A percentile compares a stretch with the other conserved stretches of the same genome.
phyloP scores from a whole-genome alignment of 495 filamentous ascomycete species.

The Talaromyces thailandensis region DNA sequence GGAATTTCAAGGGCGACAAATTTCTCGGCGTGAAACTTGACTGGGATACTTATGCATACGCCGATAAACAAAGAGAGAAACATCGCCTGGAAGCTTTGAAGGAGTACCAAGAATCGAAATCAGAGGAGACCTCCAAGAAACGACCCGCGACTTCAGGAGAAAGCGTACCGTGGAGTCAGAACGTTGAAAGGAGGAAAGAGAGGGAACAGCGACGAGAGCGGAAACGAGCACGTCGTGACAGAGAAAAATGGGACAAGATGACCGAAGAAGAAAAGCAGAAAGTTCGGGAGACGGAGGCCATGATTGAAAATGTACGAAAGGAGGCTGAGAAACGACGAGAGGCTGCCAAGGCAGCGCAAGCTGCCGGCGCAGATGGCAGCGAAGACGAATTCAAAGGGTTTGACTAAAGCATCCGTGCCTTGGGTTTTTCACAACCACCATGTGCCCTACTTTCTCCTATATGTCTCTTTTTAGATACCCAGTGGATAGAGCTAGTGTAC shows the following conservation, averaged over 20 bases:
- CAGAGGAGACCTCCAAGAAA: slow-evolving; percentile 22
- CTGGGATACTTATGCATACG: slow-evolving; percentile 57
- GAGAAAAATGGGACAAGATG: slow-evolving; percentile 58
- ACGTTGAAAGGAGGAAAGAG: slow-evolving; percentile 60
- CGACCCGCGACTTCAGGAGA: slow-evolving; percentile 29
- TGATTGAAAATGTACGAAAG: slow-evolving; percentile 64
- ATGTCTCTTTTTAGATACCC: slow-evolving; percentile 3
- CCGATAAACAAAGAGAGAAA: slow-evolving; percentile 70
- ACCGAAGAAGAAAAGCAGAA: slow-evolving; percentile 63
- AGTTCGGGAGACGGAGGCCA: slow-evolving; percentile 56
- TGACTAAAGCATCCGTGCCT: slow-evolving; percentile 16
- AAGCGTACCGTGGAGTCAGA: slow-evolving; percentile 74
- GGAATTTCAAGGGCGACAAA: slow-evolving; percentile 55
- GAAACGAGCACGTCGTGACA: slow-evolving; percentile 64
- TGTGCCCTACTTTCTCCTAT: not conserved
- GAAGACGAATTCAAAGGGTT: slow-evolving; percentile 37
- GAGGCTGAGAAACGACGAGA: slow-evolving; percentile 36
- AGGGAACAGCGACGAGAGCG: slow-evolving; percentile 61
- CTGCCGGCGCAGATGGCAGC: slow-evolving; percentile 5
- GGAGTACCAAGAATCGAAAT: slow-evolving; percentile 17
- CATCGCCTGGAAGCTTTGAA: slow-evolving; percentile 49
- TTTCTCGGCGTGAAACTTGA: slow-evolving; percentile 54
- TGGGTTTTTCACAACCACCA: not conserved
- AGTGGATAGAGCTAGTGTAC: not conserved
- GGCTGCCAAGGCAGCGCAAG: slow-evolving; percentile 14